Evolutionary conservation across 345 rosid genomes (phyloP).

Genomic region (Gynandropsis gynandra): DNA sequence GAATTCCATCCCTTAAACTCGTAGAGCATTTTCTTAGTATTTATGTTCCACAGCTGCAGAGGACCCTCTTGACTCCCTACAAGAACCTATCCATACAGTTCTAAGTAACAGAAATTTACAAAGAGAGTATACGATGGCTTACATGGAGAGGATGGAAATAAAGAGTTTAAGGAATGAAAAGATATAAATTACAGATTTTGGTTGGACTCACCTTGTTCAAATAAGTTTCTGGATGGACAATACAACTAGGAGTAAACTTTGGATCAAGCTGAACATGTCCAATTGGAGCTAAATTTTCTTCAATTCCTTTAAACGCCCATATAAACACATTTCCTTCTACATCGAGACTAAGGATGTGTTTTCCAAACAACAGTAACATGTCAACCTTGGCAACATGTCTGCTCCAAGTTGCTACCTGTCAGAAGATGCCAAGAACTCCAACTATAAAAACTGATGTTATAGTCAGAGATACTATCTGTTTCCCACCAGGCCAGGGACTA

Average conservation of each 20-base stretch:
- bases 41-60: slow-evolving; percentile 91
- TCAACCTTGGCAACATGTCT: slow-evolving; percentile 73
- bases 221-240: slow-evolving; percentile 94
- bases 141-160: neutral
- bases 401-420: slow-evolving; percentile 80
- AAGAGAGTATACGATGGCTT: neutral
- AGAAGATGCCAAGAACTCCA: slow-evolving; percentile 18
- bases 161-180: neutral
- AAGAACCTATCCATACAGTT: slow-evolving; percentile 49
- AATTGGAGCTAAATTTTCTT: slow-evolving; percentile 47
- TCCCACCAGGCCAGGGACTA: too few species aligned
- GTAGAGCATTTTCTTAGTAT: slow-evolving; percentile 72
- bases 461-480: neutral
- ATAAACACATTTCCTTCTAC: slow-evolving; percentile 60
- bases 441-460: slow-evolving; percentile 2
- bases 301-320: slow-evolving; percentile 79
- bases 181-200: neutral
- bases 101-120: slow-evolving; percentile 6
- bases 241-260: slow-evolving; percentile 60
- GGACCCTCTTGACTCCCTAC: slow-evolving; percentile 82
- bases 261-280: slow-evolving; percentile 52
- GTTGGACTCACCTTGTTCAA: slow-evolving; percentile 59
- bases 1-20: slow-evolving; percentile 87
- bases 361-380: slow-evolving; percentile 71
- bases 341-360: slow-evolving; percentile 68